Percentiles rank a stretch among this genome's conserved stretches.
Conservation (phyloP, 2,329 filamentous ascomycete genomes). For the Colletotrichum karsti region DNA sequence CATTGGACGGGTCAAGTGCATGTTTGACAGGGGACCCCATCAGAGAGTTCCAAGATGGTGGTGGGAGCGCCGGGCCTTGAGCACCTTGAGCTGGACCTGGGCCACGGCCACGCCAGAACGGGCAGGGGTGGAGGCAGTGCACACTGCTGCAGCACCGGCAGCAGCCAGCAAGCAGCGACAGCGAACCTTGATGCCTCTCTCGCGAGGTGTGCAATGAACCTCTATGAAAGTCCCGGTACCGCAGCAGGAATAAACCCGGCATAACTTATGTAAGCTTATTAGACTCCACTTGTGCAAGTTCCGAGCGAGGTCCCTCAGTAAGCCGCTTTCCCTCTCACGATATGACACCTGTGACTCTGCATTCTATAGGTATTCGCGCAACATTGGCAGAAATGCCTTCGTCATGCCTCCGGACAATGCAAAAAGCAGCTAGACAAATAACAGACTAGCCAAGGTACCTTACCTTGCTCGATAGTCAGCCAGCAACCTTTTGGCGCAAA, state of each 20-base stretch:
- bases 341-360: no score
- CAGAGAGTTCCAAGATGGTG: not conserved
- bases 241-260: not conserved
- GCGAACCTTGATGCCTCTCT: not conserved
- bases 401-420: no score
- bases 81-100: not conserved
- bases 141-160: not conserved
- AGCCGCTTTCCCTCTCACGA: not conserved
- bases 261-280: not conserved
- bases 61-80: not conserved
- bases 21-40: constrained; percentile 13
- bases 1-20: constrained; percentile 22
- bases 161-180: not conserved
- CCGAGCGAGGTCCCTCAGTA: not conserved
- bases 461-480: no score
- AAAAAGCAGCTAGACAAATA: no score
- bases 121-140: constrained; percentile 19
- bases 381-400: no score
- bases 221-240: no score
- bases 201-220: no score
- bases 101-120: not conserved
- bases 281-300: no score
- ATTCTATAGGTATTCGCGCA: no score
- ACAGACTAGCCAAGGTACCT: no score
- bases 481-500: not conserved